A percentile compares a stretch with the other conserved stretches of the same genome.
Conservation (phyloP, 768 basidiomycete species). For the Lepiota venenata region DNA sequence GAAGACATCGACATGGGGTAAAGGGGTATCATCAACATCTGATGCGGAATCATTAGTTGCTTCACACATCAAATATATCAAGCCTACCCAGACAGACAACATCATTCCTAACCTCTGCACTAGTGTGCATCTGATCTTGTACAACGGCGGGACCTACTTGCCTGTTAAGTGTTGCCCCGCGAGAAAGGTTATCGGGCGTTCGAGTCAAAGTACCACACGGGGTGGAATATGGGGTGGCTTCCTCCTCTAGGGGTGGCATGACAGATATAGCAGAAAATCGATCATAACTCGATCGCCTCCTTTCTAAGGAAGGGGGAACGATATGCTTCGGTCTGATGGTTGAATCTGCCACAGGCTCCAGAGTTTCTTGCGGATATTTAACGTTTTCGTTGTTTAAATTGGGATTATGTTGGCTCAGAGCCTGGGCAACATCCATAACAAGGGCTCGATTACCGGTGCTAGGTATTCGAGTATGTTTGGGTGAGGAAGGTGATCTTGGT, state of each 20-base stretch:
- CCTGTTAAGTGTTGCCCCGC: not conserved
- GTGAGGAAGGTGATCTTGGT: slow-evolving; percentile 27
- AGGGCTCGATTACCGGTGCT: slow-evolving; percentile 67
- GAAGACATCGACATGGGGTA: slow-evolving; percentile 48
- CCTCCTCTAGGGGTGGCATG: slow-evolving; percentile 68
- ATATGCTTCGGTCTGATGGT: slow-evolving; percentile 19
- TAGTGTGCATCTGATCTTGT: not conserved
- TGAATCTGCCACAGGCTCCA: slow-evolving; percentile 6
- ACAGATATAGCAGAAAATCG: slow-evolving; percentile 53
- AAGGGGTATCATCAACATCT: slow-evolving; percentile 33
- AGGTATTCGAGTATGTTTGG: slow-evolving; percentile 53
- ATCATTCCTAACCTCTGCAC: not conserved
- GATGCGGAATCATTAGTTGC: not conserved
- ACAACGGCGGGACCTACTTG: not conserved
- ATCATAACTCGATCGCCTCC: slow-evolving; percentile 64
- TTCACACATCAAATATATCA: not conserved
- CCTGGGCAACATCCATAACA: slow-evolving; percentile 78
- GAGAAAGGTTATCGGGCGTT: not conserved
- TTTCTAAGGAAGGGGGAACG: slow-evolving; percentile 41
- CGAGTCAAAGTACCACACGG: slow-evolving; percentile 54
- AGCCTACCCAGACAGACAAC: slow-evolving; percentile 10
- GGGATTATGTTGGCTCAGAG: slow-evolving; percentile 34
- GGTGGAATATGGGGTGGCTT: slow-evolving; percentile 52
- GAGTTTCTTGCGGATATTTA: not conserved
- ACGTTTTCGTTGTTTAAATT: not conserved